These are phyloP conservation scores for Trametes elegans DNA, from an alignment of 768 basidiomycete genomes.

Conservation along the genomic window DNA sequence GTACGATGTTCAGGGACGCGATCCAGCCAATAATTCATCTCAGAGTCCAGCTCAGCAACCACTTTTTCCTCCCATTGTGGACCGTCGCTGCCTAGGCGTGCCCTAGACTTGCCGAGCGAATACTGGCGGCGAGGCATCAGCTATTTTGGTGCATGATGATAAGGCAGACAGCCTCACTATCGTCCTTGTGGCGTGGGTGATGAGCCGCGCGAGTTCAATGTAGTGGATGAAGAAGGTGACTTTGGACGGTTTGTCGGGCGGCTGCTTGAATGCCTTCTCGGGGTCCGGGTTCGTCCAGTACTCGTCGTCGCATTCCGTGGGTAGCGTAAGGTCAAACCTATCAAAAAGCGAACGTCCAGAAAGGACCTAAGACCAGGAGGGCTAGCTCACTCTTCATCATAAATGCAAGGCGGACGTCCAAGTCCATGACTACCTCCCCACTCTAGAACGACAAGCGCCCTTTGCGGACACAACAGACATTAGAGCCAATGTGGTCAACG, in stretches of 20 bases:
- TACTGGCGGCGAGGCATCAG: slow-evolving; percentile 43
- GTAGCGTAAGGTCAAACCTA: slow-evolving; percentile 61
- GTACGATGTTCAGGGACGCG: slow-evolving; percentile 57
- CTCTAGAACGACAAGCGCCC: slow-evolving; percentile 33
- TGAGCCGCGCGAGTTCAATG: slow-evolving; percentile 60
- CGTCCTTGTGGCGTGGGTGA: slow-evolving; percentile 59
- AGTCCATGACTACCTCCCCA: slow-evolving; percentile 43
- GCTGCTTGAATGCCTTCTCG: slow-evolving; percentile 57
- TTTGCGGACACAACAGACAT: slow-evolving; percentile 5
- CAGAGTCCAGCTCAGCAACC: slow-evolving; percentile 71
- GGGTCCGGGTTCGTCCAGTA: slow-evolving; percentile 57
- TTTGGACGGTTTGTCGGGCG: slow-evolving; percentile 52
- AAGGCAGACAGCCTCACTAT: slow-evolving; percentile 41
- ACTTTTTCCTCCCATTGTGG: slow-evolving; percentile 60
- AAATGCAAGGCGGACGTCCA: slow-evolving; percentile 65
- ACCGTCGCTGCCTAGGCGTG: slow-evolving; percentile 49
- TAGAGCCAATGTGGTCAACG: slow-evolving; percentile 10
- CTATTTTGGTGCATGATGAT: not conserved
- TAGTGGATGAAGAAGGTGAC: slow-evolving; percentile 52
- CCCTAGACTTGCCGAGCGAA: slow-evolving; percentile 62
- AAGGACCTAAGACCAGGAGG: not conserved
- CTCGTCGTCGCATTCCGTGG: slow-evolving; percentile 68
- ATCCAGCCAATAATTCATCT: slow-evolving; percentile 77
- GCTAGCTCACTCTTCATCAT: slow-evolving; percentile 59
- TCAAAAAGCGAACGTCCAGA: no score